phyloP scores from a whole-genome alignment of 2,329 filamentous ascomycete genomes.

The Pseudogymnoascus sp. region DNA sequence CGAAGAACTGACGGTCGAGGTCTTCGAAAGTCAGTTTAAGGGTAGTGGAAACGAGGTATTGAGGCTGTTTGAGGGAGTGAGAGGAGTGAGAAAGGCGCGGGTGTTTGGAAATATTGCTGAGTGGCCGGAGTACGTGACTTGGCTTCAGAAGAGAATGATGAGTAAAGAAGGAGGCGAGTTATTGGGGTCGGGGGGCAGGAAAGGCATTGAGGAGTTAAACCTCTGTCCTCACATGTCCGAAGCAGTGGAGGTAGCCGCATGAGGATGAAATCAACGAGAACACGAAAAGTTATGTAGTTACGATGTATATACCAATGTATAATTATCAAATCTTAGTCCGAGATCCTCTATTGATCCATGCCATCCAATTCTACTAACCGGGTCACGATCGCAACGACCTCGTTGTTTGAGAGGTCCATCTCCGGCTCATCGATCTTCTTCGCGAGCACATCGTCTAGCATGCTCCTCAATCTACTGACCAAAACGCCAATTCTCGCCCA shows the following conservation, averaged over 20 bases:
- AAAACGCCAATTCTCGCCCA: conserved; percentile 94
- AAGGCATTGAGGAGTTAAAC: not conserved
- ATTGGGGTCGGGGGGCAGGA: not conserved
- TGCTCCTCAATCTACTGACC: conserved; percentile 69
- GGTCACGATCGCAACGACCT: conserved; percentile 69
- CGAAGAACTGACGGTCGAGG: conserved; percentile 40
- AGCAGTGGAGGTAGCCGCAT: not conserved
- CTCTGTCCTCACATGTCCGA: not conserved
- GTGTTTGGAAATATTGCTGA: conserved; percentile 27
- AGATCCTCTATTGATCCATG: conserved; percentile 45
- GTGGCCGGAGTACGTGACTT: conserved; percentile 23
- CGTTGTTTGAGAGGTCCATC: conserved; percentile 46
- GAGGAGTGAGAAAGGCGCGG: conserved; percentile 35
- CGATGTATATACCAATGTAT: conserved; percentile 6
- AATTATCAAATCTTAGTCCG: not conserved
- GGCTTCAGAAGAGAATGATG: conserved; percentile 22
- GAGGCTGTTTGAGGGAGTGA: conserved; percentile 35
- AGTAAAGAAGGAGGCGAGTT: conserved; percentile 10
- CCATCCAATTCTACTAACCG: conserved; percentile 85
- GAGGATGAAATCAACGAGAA: not conserved
- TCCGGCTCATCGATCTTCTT: conserved; percentile 70
- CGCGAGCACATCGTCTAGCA: conserved; percentile 80
- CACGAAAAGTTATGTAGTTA: not conserved
- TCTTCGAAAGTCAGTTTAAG: conserved; percentile 38
- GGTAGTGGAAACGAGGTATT: conserved; percentile 34